Percentiles rank a stretch among this genome's conserved stretches.
phyloP scores from a whole-genome alignment of 805 yeast genomes.

The Deakozyma indianensis region DNA sequence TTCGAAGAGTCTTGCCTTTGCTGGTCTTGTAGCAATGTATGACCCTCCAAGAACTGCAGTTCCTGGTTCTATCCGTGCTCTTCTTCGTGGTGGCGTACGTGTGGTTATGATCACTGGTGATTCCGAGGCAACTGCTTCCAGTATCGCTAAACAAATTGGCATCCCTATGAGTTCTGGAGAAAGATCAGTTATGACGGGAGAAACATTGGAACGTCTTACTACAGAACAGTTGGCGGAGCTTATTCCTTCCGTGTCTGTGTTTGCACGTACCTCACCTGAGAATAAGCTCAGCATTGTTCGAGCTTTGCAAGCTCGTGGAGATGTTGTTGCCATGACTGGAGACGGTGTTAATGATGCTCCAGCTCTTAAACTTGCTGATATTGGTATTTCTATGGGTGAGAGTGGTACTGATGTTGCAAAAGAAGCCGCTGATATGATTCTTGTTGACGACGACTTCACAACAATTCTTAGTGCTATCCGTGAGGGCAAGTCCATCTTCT shows the following conservation, averaged over 20 bases:
- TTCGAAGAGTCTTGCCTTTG: conserved; percentile 53
- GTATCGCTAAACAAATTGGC: conserved; percentile 49
- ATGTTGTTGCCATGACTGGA: conserved; percentile 98
- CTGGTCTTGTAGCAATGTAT: conserved; percentile 88
- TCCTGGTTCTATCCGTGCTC: conserved; percentile 51
- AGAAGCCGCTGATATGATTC: conserved; percentile 95
- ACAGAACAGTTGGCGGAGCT: conserved; percentile 62
- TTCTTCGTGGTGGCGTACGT: conserved; percentile 87
- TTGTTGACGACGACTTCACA: conserved; percentile 92
- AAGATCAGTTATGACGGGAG: conserved; percentile 55
- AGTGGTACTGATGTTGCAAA: conserved; percentile 98
- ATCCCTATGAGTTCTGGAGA: conserved; percentile 10
- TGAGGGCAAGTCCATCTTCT: conserved; percentile 95
- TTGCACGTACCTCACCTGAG: conserved; percentile 30
- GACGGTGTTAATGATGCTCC: conserved; percentile 99
- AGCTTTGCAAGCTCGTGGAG: conserved; percentile 54
- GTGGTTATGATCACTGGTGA: conserved; percentile 95
- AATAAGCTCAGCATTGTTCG: conserved; percentile 36
- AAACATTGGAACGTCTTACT: conserved; percentile 56
- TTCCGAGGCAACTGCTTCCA: conserved; percentile 35
- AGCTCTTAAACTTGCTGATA: conserved; percentile 90
- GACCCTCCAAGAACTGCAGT: conserved; percentile 96
- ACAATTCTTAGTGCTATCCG: conserved; percentile 87
- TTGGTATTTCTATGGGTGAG: conserved; percentile 71
- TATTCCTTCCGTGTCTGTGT: conserved; percentile 60